phyloP scores from a whole-genome alignment of 1,284 basidiomycete genomes.

The Rhodotorula sp. region DNA sequence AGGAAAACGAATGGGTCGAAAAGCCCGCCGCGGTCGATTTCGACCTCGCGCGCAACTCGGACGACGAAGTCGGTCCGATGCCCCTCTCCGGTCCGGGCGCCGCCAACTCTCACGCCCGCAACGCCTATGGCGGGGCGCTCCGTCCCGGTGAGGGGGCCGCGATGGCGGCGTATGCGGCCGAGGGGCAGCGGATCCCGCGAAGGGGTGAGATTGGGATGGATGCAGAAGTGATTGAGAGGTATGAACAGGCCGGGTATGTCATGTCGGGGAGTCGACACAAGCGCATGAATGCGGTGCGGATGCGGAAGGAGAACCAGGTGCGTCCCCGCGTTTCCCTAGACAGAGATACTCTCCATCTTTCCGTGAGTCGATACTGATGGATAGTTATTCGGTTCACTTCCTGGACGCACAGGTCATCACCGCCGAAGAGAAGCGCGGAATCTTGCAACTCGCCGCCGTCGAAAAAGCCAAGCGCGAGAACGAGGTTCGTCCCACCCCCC shows the following conservation, averaged over 20 bases:
- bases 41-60: not conserved
- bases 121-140: conserved; percentile 69
- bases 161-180: conserved; percentile 91
- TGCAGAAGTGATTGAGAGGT: conserved; percentile 78
- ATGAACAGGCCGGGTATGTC: conserved; percentile 89
- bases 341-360: too few species aligned
- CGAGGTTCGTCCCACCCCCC: conserved; percentile 38
- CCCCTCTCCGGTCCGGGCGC: conserved; percentile 26
- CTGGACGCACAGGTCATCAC: conserved; percentile 12
- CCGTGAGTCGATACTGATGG: too few species aligned
- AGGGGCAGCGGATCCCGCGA: conserved; percentile 88
- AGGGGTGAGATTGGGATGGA: conserved; percentile 96
- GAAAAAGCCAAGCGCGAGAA: conserved; percentile 84
- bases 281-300: conserved; percentile 74
- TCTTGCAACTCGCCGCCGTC: conserved; percentile 87
- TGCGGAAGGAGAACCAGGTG: conserved; percentile 98
- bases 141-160: conserved; percentile 92
- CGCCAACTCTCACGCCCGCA: conserved; percentile 14
- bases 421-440: conserved; percentile 54
- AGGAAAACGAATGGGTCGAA: conserved; percentile 71
- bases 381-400: too few species aligned
- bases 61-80: conserved; percentile 41
- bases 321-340: not conserved
- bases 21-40: conserved; percentile 52
- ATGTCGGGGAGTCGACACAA: conserved; percentile 90